A percentile compares a stretch with the other conserved stretches of the same genome.
Evolutionary conservation across 257 asterid genomes (phyloP).

Genomic region (Lithospermum erythrorhizon): DNA sequence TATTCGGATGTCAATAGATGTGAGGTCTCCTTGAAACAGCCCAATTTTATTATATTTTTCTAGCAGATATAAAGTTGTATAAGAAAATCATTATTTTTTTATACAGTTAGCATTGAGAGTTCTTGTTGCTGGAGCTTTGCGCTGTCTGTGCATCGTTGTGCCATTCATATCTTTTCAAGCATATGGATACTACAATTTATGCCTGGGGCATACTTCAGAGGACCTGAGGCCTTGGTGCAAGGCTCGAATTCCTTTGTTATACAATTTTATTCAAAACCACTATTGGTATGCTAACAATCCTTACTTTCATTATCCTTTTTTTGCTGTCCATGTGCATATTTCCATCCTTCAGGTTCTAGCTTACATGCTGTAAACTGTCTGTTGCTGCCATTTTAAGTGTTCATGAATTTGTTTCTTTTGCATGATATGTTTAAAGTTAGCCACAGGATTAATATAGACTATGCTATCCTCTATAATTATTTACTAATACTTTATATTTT

Average conservation of each 20-base stretch:
- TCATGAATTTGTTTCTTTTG: background rate
- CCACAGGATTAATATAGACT: no score
- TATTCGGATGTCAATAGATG: no score
- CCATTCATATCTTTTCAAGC: slow-evolving; percentile 78
- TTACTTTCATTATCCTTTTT: slow-evolving; percentile 6
- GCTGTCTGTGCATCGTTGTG: slow-evolving; percentile 41
- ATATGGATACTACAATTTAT: slow-evolving; percentile 66
- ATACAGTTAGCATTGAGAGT: slow-evolving; percentile 41
- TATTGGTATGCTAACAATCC: slow-evolving; percentile 57
- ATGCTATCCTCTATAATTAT: background rate
- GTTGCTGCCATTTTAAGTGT: background rate
- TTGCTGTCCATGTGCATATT: background rate
- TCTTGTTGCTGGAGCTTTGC: slow-evolving; percentile 52
- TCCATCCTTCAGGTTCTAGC: background rate
- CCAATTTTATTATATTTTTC: background rate
- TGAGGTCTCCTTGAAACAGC: background rate
- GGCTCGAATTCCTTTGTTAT: slow-evolving; percentile 79
- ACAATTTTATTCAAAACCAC: slow-evolving; percentile 84
- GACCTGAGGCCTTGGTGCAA: slow-evolving; percentile 91
- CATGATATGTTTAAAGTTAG: background rate
- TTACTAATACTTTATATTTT: no score
- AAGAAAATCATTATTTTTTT: background rate
- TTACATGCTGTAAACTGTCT: background rate
- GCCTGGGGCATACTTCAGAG: slow-evolving; percentile 39
- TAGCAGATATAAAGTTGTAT: background rate